These are phyloP conservation scores for Gaultheria prostrata DNA, from an alignment of 148 eudicot genomes.

Conservation along the genomic window DNA sequence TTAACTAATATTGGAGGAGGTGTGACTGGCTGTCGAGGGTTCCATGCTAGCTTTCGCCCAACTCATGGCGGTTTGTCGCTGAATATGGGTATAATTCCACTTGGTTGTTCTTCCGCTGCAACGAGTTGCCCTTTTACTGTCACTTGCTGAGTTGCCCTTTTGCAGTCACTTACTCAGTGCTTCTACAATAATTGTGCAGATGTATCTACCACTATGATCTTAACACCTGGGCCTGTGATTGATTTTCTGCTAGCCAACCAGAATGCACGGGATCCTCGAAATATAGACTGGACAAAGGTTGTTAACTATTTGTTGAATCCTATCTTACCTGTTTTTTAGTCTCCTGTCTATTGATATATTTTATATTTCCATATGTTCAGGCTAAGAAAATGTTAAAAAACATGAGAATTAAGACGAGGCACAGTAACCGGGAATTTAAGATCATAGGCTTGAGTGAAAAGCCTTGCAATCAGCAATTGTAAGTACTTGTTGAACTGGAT, in stretches of 20 bases:
- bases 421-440: conserved; percentile 67
- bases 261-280: conserved; percentile 48
- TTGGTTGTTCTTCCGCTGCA: neutral
- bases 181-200: conserved; percentile 40
- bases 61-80: conserved; percentile 67
- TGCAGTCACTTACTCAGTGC: conserved; percentile 5
- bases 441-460: conserved; percentile 78
- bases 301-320: neutral
- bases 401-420: conserved; percentile 63
- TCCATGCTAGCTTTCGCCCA: conserved; percentile 70
- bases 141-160: neutral
- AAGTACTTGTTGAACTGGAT: conserved; percentile 21
- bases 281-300: conserved; percentile 80
- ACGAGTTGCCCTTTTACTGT: neutral
- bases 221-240: conserved; percentile 73
- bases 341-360: neutral
- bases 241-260: conserved; percentile 70
- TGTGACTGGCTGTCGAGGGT: conserved; percentile 55
- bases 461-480: conserved; percentile 78
- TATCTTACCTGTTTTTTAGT: neutral
- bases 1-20: conserved; percentile 71
- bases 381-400: conserved; percentile 67
- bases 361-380: conserved; percentile 36
- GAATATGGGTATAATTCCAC: conserved; percentile 58
- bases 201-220: conserved; percentile 65